These are phyloP conservation scores for Endothia cerciana DNA, from an alignment of 2,329 filamentous ascomycete species.

Conservation along the genomic window DNA sequence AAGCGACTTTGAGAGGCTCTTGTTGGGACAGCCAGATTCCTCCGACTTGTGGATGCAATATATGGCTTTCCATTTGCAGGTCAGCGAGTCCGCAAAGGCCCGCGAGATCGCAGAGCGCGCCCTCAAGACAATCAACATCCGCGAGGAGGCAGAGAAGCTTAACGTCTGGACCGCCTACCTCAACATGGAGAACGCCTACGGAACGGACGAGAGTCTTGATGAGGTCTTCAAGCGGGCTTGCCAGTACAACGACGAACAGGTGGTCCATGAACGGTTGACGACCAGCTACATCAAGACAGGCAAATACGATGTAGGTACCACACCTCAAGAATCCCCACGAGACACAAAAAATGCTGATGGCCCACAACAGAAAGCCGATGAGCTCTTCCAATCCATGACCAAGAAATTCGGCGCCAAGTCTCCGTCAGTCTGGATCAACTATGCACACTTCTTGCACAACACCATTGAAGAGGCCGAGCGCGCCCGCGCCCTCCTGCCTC, in stretches of 20 bases:
- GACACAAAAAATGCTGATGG: conserved; percentile 15
- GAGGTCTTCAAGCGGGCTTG: conserved; percentile 90
- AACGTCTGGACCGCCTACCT: conserved; percentile 95
- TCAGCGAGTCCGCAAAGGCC: conserved; percentile 86
- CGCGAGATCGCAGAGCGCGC: conserved; percentile 89
- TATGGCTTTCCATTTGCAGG: conserved; percentile 97
- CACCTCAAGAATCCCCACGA: not conserved
- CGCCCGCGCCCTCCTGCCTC: conserved; percentile 76
- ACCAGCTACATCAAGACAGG: conserved; percentile 94
- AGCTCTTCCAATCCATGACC: conserved; percentile 80
- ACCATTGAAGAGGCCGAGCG: conserved; percentile 71
- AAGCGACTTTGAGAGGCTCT: conserved; percentile 89
- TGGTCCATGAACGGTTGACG: conserved; percentile 85
- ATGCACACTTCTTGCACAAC: conserved; percentile 88
- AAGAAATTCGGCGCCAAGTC: conserved; percentile 87
- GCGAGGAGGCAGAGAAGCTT: conserved; percentile 88
- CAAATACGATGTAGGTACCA: conserved; percentile 72
- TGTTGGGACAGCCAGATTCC: conserved; percentile 92
- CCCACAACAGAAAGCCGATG: conserved; percentile 76
- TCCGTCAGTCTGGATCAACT: conserved; percentile 88
- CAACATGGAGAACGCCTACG: conserved; percentile 92
- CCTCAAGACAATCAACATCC: conserved; percentile 86
- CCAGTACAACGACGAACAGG: conserved; percentile 89
- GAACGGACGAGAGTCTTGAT: conserved; percentile 79
- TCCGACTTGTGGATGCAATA: conserved; percentile 93